These are phyloP conservation scores for Stephanodiscus minutulus DNA, from an alignment of 108 stramenopile species.

Conservation along the genomic window DNA sequence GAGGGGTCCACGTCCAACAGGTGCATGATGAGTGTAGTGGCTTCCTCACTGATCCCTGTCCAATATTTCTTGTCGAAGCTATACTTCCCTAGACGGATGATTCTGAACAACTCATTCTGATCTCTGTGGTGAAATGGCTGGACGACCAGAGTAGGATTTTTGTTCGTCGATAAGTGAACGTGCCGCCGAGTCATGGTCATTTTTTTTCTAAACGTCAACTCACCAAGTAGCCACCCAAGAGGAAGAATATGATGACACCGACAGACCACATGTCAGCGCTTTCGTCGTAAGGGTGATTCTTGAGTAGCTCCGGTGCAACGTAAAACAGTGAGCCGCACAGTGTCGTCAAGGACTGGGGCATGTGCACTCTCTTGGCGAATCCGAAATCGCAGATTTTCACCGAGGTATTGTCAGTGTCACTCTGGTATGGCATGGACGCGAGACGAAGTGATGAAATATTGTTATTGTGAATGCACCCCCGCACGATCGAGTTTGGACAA, in stretches of 20 bases:
- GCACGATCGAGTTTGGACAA: background rate
- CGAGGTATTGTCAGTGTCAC: slow-evolving; percentile 77
- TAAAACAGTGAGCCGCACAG: slow-evolving; percentile 87
- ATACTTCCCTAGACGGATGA: slow-evolving; percentile 43
- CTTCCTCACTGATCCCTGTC: slow-evolving; percentile 48
- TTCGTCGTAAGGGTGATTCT: slow-evolving; percentile 71
- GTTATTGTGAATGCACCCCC: background rate
- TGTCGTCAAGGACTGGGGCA: slow-evolving; percentile 78
- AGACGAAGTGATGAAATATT: background rate
- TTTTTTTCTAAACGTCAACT: background rate
- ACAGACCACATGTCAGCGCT: slow-evolving; percentile 94
- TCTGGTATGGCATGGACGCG: slow-evolving; percentile 38
- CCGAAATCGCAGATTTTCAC: slow-evolving; percentile 94
- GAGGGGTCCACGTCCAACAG: slow-evolving; percentile 55
- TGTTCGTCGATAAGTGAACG: background rate
- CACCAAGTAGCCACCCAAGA: slow-evolving; percentile 81
- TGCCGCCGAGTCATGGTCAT: background rate
- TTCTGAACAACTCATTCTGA: slow-evolving; percentile 32
- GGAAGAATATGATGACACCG: slow-evolving; percentile 90
- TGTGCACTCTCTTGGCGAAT: slow-evolving; percentile 82
- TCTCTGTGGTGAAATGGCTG: slow-evolving; percentile 43
- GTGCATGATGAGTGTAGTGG: slow-evolving; percentile 46
- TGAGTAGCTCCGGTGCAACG: slow-evolving; percentile 78
- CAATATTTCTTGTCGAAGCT: slow-evolving; percentile 47
- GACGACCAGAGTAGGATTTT: background rate